Evolutionary conservation across 495 filamentous ascomycete genomes (phyloP), one percentile per base, ranked within the genome.

Genomic region (Hypoxylon crocopeplum): DNA sequence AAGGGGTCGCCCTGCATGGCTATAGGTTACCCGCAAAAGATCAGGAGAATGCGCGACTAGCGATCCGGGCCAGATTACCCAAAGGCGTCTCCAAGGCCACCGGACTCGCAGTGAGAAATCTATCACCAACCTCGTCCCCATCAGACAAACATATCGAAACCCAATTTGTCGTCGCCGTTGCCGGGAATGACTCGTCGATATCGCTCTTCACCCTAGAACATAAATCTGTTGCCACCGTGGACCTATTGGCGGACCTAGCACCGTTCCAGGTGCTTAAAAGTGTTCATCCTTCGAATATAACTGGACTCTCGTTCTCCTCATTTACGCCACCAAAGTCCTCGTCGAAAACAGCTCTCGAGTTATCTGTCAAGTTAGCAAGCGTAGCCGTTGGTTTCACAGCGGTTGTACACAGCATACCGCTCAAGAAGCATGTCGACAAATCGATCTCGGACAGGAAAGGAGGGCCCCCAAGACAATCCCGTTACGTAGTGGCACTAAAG

Each of bases 281-380:
- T 16, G 92, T 92, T 12, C 94, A 97, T 69, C 84, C 89, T 1
- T 83, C 88, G 39, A 87, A 91, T 56, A 95, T 97, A 70, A 97
- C 93, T 3, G 88, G 87, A 58, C 77, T 97, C 41, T 79, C 82
- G 50, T 93, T 97, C 70, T 93, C 93, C 5, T 79, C 81, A 21
- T 90, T 90, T 69, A 72, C 69, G 22, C 78, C 86, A 3, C 88
- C 88, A 0, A 52, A 79, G 39, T 77, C 47, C 16, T 39, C 68
- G 16, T 61, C 67, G 2, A 72, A 75, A 41, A 7, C n/a, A 17
- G 72, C 79, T 7, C 83, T 88, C 53, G 81, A 85, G 56, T 71
- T 97, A 54, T 55, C 60, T 32, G 61, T 70, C 8, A 92, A 90
- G 63, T 81, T 98, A 5, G 93, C 92, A 13, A 94, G 90, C 41